phyloP scores from a whole-genome alignment of 2,329 filamentous ascomycete species.

The Sporothrix euskadiensis region DNA sequence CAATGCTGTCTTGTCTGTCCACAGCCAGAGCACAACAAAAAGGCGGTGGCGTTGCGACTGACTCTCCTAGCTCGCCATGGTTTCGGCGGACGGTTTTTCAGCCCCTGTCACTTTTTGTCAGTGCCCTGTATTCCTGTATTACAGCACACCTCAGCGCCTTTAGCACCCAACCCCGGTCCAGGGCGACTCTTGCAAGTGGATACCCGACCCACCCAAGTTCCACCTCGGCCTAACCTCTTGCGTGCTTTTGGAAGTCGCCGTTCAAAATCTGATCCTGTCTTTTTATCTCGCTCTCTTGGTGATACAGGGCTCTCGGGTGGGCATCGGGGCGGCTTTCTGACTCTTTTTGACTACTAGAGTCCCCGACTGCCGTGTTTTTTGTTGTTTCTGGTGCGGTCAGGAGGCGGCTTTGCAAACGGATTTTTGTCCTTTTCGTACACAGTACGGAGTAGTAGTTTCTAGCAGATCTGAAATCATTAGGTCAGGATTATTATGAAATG shows the following conservation, averaged over 20 bases:
- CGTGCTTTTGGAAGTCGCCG: conserved; percentile 29
- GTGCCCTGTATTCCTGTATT: neutral
- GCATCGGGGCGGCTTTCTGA: conserved; percentile 13
- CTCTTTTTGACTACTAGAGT: too few species aligned
- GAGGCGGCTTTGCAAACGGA: neutral
- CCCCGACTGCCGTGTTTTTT: conserved; percentile 22
- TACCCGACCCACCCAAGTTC: neutral
- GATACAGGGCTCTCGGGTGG: conserved; percentile 19
- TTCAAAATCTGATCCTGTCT: neutral
- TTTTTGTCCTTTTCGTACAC: neutral
- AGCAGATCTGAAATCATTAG: neutral
- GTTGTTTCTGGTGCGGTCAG: neutral
- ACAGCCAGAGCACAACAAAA: neutral
- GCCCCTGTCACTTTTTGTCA: neutral
- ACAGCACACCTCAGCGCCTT: neutral
- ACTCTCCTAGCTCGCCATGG: conserved; percentile 23
- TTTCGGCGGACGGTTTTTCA: neutral
- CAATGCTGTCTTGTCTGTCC: neutral
- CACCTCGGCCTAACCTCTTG: conserved; percentile 23
- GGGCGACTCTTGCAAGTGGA: neutral
- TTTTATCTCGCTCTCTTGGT: neutral
- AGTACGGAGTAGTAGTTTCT: neutral
- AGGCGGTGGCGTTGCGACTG: conserved; percentile 26
- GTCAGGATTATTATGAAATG: neutral
- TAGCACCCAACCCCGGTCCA: neutral